Evolutionary conservation across 352 stramenopile species (phyloP).

Genomic region (Pelagophyceae sp.): DNA sequence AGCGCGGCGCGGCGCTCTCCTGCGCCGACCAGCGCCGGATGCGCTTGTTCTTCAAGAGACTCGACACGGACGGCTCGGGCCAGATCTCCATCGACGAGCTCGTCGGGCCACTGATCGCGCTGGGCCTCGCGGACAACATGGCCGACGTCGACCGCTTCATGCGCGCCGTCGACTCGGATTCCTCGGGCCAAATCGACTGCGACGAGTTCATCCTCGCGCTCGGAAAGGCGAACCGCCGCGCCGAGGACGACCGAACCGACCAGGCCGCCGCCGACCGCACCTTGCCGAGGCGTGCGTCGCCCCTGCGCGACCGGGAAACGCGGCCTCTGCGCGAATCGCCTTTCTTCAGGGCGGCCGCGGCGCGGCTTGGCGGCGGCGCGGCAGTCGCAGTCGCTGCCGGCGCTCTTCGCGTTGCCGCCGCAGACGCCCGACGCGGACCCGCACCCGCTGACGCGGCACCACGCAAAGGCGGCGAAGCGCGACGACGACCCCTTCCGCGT

Average conservation of each 20-base stretch:
- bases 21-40: background rate
- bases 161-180: conserved; percentile 73
- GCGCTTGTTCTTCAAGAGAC: conserved; percentile 39
- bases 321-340: too few relatives aligned
- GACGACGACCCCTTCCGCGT: too few relatives aligned
- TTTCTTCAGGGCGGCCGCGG: too few relatives aligned
- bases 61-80: conserved; percentile 48
- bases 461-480: too few relatives aligned
- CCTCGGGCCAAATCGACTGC: conserved; percentile 74
- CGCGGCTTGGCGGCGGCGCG: too few relatives aligned
- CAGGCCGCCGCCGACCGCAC: too few relatives aligned
- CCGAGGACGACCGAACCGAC: too few relatives aligned
- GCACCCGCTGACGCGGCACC: background rate
- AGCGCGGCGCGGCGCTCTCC: background rate
- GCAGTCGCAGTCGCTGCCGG: too few relatives aligned
- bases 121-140: conserved; percentile 43
- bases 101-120: conserved; percentile 53
- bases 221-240: background rate
- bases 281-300: too few relatives aligned
- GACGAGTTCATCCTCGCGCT: conserved; percentile 84
- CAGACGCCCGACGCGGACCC: background rate
- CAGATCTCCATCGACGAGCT: conserved; percentile 46
- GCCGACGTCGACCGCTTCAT: conserved; percentile 63
- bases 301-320: too few relatives aligned
- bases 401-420: too few relatives aligned